A percentile compares a stretch with the other conserved stretches of the same genome.
phyloP scores from a whole-genome alignment of 1,284 basidiomycete genomes.

The Sporisorium exsertum region DNA sequence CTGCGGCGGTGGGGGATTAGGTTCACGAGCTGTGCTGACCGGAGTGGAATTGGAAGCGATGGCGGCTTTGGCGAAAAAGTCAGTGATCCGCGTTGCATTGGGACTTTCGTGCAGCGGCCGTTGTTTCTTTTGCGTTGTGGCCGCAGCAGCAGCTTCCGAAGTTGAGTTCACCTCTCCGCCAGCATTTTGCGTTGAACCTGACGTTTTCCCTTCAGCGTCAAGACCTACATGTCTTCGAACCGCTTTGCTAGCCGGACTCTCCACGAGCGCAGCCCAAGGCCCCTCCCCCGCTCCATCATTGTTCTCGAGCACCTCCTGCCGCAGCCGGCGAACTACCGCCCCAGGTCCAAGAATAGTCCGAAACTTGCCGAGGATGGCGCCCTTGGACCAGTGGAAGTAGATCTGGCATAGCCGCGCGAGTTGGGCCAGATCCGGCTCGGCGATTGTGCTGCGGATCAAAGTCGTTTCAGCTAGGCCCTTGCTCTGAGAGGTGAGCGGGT shows the following conservation, averaged over 20 bases:
- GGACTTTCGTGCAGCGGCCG: slow-evolving; percentile 30
- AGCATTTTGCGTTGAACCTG: background rate
- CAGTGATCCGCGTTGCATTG: slow-evolving; percentile 38
- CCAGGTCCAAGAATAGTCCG: slow-evolving; percentile 31
- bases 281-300: slow-evolving; percentile 19
- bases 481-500: slow-evolving; percentile 31
- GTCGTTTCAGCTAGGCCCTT: background rate
- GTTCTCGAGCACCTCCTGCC: slow-evolving; percentile 31
- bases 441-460: background rate
- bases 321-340: slow-evolving; percentile 20
- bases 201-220: background rate
- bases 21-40: background rate
- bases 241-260: slow-evolving; percentile 36
- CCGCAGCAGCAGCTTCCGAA: background rate
- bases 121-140: slow-evolving; percentile 12
- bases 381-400: slow-evolving; percentile 36
- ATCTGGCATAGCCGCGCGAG: slow-evolving; percentile 21
- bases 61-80: slow-evolving; percentile 34
- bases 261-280: slow-evolving; percentile 38
- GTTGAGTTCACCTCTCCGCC: background rate
- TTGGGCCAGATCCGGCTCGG: slow-evolving; percentile 17
- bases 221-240: slow-evolving; percentile 16
- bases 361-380: slow-evolving; percentile 30
- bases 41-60: background rate
- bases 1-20: background rate